A percentile compares a stretch with the other conserved stretches of the same genome.
Evolutionary conservation across 2,329 filamentous ascomycete species (phyloP).

Genomic region (Hymenoscyphus occultus): DNA sequence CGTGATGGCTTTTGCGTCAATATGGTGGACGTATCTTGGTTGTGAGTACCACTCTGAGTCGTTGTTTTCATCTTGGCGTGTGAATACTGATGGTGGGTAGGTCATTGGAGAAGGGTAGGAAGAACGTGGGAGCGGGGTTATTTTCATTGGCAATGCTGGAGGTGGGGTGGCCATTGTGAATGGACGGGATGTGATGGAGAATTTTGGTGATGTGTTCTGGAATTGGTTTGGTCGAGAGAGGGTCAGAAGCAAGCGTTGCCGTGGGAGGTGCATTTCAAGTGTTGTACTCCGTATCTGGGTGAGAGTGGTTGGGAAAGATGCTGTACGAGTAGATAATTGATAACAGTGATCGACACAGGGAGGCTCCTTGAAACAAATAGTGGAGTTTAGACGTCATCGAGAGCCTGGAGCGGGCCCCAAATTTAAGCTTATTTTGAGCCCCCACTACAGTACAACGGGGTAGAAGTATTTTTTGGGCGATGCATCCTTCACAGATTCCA

Average conservation of each 20-base stretch:
- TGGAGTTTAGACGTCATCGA: background rate
- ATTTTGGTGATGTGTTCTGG: too few species aligned
- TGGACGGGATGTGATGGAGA: background rate
- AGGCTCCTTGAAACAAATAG: background rate
- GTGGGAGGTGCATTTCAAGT: background rate
- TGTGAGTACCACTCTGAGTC: slow-evolving; percentile 31
- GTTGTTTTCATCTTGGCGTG: slow-evolving; percentile 24
- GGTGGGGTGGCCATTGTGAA: slow-evolving; percentile 16
- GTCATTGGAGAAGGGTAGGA: slow-evolving; percentile 25
- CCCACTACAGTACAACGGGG: too few species aligned
- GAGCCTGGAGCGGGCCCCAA: background rate
- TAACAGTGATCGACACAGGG: background rate
- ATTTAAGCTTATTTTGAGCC: background rate
- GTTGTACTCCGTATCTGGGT: background rate
- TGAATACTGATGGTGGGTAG: slow-evolving; percentile 21
- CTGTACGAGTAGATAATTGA: background rate
- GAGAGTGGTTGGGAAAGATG: background rate
- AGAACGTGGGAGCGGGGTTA: slow-evolving; percentile 24
- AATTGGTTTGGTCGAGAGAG: background rate
- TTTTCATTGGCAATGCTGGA: slow-evolving; percentile 8
- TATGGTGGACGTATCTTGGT: slow-evolving; percentile 52
- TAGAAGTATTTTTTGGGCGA: too few species aligned
- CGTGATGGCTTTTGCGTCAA: slow-evolving; percentile 48
- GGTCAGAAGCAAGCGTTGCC: background rate
- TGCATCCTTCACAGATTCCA: too few species aligned